Conservation (phyloP, 78 protist species). For the Dictyostelium citrinum region DNA sequence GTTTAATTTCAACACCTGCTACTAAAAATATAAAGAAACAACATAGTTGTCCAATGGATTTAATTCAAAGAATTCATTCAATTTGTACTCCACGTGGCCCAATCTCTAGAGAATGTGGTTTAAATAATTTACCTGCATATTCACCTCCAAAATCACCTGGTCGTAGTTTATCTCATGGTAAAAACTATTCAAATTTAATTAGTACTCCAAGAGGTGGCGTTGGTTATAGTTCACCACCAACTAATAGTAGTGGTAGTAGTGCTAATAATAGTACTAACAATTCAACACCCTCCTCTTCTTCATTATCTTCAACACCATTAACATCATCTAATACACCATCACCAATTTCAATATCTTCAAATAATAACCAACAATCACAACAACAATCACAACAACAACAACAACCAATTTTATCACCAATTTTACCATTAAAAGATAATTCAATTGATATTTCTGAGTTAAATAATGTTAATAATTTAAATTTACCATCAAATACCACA, state of each 20-base stretch:
- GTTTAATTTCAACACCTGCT: neutral
- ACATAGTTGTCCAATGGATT: slow-evolving; percentile 7
- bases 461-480: neutral
- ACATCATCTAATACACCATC: neutral
- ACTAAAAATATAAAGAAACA: neutral
- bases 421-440: neutral
- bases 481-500: neutral
- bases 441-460: neutral
- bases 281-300: neutral
- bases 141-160: slow-evolving; percentile 9
- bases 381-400: neutral
- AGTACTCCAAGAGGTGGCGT: neutral
- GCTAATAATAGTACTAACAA: neutral
- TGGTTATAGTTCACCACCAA: neutral
- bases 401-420: slow-evolving; percentile 5
- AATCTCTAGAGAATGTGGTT: neutral
- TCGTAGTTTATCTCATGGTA: neutral
- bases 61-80: slow-evolving; percentile 21
- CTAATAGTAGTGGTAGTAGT: neutral
- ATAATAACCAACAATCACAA: no score
- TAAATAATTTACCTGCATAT: neutral
- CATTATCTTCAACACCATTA: neutral
- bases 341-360: neutral
- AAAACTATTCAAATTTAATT: neutral
- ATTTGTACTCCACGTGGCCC: slow-evolving; percentile 27